Evolutionary conservation across 495 filamentous ascomycete genomes (phyloP), one percentile per base, ranked within the genome.

Genomic region (Trichodelitschia bisporula): DNA sequence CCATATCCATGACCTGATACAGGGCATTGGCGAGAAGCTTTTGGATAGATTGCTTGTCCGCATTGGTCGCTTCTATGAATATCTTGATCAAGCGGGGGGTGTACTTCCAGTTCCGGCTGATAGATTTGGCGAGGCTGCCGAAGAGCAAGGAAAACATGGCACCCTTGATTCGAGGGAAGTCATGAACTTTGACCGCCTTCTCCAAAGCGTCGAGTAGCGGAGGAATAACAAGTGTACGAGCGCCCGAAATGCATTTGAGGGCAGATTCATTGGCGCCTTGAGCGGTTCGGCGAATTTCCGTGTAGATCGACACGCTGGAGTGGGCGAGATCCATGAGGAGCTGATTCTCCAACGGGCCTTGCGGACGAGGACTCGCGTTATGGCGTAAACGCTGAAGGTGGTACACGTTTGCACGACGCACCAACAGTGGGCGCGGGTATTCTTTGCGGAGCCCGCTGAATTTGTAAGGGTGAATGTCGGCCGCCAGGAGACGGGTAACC

Each of bases 41-140:
- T 45, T 95, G 86, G 15, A 99, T 77, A 3, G 82, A 91, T 9
- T 78, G 66, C 43, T 86, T 91, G 50, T 99, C 86, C 4, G 82
- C 79, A 18, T 71, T 71, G 26, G 76, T 80, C 13, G 86, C 75
- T 40, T 76, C 63, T 36, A 99, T 84, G 51, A 84, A 99, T 17
- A 80, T 61, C 32, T 70, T 66, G 51, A 99, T 75, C 18, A 95
- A 51, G 3, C 66, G 58, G 1, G 86, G 86, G 2, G 86, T 72
- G 49, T 77, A 93, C 33, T 78, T 71, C 86, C 86, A 99, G 44
- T 95, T 77, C 30, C 72, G 68, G 19, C 77, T 70, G 26, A 79
- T 64, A 0, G 83, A 82, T 46, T 75, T 89, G n/a, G 77, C 65
- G 12, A 99, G 56, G 31, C 75, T 86, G 21, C 83, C 79, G 36